These are phyloP conservation scores for Nevesoporus exiguus DNA, from an alignment of 768 basidiomycete species.

Conservation along the genomic window DNA sequence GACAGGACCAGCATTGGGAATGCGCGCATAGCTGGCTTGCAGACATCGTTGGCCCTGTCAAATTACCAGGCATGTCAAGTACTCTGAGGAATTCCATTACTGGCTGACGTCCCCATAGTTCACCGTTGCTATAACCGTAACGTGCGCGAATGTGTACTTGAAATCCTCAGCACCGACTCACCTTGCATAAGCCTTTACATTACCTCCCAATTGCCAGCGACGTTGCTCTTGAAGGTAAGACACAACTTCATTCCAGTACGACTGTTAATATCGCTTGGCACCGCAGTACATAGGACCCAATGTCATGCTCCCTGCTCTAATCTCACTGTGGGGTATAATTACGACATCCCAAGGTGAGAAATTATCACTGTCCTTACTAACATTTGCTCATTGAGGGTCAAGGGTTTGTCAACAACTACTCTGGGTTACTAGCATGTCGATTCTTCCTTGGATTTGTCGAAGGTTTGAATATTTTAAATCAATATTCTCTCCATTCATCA, in stretches of 20 bases:
- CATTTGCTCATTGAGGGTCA: not conserved
- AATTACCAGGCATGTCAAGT: conserved; percentile 22
- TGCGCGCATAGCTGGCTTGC: conserved; percentile 58
- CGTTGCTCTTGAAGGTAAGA: not conserved
- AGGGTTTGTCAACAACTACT: conserved; percentile 49
- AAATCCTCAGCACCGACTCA: not conserved
- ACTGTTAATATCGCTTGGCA: not conserved
- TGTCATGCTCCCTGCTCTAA: conserved; percentile 1
- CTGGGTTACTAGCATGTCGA: conserved; percentile 50
- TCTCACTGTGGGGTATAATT: not conserved
- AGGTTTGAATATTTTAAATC: conserved; percentile 35
- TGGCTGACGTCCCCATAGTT: conserved; percentile 23
- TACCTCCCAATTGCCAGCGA: not conserved
- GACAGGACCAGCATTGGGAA: conserved; percentile 51
- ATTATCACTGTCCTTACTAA: not conserved
- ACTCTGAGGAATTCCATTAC: not conserved
- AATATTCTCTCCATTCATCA: conserved; percentile 1
- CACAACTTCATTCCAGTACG: not conserved
- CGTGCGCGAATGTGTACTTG: not conserved
- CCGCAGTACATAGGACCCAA: not conserved
- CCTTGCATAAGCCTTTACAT: not conserved
- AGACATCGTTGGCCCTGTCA: conserved; percentile 39
- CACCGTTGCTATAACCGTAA: conserved; percentile 19
- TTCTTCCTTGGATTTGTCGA: conserved; percentile 57
- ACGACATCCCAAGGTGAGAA: not conserved